A percentile compares a stretch with the other conserved stretches of the same genome.
Conservation (phyloP, 805 yeast species). For the Saccharomycopsis schoenii region DNA sequence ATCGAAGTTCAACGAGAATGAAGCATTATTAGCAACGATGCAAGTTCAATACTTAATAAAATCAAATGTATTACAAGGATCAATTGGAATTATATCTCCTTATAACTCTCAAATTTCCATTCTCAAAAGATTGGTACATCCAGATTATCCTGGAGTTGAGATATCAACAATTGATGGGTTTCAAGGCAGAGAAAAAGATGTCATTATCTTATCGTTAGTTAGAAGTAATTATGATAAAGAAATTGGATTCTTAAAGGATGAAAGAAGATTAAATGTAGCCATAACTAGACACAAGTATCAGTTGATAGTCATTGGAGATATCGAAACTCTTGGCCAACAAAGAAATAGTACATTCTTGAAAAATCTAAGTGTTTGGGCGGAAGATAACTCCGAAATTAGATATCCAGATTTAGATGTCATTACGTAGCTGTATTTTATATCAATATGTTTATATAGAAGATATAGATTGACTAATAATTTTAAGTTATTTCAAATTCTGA, state of each 20-base stretch:
- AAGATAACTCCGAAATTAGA: slow-evolving; percentile 52
- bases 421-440: neutral
- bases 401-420: slow-evolving; percentile 41
- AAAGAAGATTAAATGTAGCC: slow-evolving; percentile 81
- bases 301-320: slow-evolving; percentile 76
- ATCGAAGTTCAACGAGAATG: slow-evolving; percentile 69
- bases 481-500: too few relatives aligned
- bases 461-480: too few relatives aligned
- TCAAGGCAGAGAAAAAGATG: slow-evolving; percentile 93
- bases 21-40: slow-evolving; percentile 47
- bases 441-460: too few relatives aligned
- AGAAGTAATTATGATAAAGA: slow-evolving; percentile 63
- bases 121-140: slow-evolving; percentile 38
- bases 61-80: slow-evolving; percentile 41
- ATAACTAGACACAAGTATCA: slow-evolving; percentile 86
- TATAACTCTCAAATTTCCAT: slow-evolving; percentile 77
- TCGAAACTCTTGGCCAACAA: slow-evolving; percentile 48
- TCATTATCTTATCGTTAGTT: slow-evolving; percentile 69
- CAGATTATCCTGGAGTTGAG: slow-evolving; percentile 42
- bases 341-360: slow-evolving; percentile 37
- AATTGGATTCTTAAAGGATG: slow-evolving; percentile 76
- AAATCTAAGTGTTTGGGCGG: slow-evolving; percentile 64
- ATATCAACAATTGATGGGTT: slow-evolving; percentile 91
- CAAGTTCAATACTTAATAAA: slow-evolving; percentile 45
- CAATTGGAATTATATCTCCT: slow-evolving; percentile 84